Base-by-base conservation (phyloP, 176 grass and related monocot species). In the Carex littledalei region DNA sequence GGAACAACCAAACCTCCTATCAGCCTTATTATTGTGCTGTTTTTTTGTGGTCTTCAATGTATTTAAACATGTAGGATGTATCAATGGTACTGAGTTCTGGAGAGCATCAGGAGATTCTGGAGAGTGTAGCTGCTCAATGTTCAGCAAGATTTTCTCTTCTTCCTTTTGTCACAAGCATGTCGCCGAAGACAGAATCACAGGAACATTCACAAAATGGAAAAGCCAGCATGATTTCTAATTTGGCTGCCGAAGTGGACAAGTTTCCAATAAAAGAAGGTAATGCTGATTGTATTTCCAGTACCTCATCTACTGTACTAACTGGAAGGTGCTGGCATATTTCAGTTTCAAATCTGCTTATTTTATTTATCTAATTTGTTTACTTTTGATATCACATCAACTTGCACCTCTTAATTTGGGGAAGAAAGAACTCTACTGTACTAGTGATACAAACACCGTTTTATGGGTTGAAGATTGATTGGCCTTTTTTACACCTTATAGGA, bases 41-140 rank as follows among this genome's bases (percentile, higher is more conserved):
- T 74, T 50, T 78, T 32, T 56, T 56, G 52, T 56, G 50, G 21
- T 55, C 77, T 84, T 87, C 49, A 81, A 91, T 86, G 60, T 85
- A 31, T 73, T 64, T 11, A 12, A 69, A 76, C 71, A 85, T 91
- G 41, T 81, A 95, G 95, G 93, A 98, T 60, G 84, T 98, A 86
- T 98, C 95, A 39, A 89, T 95, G 85, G 82, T 95, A 85, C 85
- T 98, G 91, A 98, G 95, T 86, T 93, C 93, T 62, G 86, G 89
- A 88, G 95, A 95, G 69, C 93, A 92, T 92, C 86, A 89, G 84
- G 91, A 83, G 35, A 82, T 83, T 68, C 92, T 98, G 93, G 63
- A 92, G 66, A 91, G 82, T 81, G 87, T 95, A 34, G 92, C 95
- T 86, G 80, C 61, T 84, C 94, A 95, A 88, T 95, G 93, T 86